These are phyloP conservation scores for Microcyclosporella mali DNA, from an alignment of 2,329 filamentous ascomycete species.

Conservation along the genomic window DNA sequence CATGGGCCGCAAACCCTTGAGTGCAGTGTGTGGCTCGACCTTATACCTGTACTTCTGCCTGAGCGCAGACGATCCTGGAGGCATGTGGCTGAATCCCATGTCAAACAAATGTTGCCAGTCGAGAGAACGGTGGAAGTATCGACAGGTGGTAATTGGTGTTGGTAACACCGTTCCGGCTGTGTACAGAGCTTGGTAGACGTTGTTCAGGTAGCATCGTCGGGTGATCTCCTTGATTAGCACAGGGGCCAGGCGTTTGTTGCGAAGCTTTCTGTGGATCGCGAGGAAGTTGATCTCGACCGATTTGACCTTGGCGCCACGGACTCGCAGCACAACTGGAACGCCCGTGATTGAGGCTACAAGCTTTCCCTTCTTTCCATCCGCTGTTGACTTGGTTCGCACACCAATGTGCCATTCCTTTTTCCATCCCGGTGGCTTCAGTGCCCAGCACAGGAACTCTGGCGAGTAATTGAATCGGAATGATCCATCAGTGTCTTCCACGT, in stretches of 20 bases:
- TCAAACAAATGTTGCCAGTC: conserved; percentile 97
- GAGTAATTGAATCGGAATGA: conserved; percentile 99
- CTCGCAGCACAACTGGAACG: conserved; percentile 74
- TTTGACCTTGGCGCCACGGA: conserved; percentile 68
- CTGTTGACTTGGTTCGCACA: conserved; percentile 58
- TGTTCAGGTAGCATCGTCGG: conserved; percentile 76
- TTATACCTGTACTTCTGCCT: conserved; percentile 83
- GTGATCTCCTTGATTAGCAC: conserved; percentile 98
- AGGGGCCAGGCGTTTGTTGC: conserved; percentile 83
- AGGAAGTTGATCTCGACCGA: conserved; percentile 97
- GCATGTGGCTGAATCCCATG: conserved; percentile 86
- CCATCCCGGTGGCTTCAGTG: conserved; percentile 91
- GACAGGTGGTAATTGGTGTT: conserved; percentile 83
- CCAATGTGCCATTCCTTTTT: conserved; percentile 91
- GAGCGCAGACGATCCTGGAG: conserved; percentile 72
- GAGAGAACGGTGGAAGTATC: conserved; percentile 89
- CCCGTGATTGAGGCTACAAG: conserved; percentile 95
- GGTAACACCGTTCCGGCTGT: conserved; percentile 88
- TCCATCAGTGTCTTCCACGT: conserved; percentile 93
- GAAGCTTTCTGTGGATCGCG: conserved; percentile 95
- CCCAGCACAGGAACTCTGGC: conserved; percentile 82
- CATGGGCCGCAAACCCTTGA: conserved; percentile 73
- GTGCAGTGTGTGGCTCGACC: conserved; percentile 63
- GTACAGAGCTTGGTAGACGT: conserved; percentile 92
- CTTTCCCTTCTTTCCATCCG: conserved; percentile 63